These are phyloP conservation scores for Pseudomassariella vexata DNA, from an alignment of 2,329 filamentous ascomycete genomes.

Conservation along the genomic window DNA sequence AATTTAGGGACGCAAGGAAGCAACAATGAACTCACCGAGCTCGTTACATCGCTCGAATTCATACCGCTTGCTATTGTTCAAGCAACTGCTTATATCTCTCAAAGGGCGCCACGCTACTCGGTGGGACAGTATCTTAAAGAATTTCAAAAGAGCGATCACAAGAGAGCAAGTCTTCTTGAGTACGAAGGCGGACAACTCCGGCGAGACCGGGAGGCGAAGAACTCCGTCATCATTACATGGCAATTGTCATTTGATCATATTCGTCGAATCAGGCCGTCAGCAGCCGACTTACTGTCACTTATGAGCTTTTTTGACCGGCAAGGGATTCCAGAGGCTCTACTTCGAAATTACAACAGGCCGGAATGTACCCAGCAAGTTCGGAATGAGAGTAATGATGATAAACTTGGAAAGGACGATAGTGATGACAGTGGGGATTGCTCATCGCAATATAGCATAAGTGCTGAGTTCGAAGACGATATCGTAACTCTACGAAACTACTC, in stretches of 20 bases:
- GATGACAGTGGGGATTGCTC: neutral
- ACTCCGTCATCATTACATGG: conserved; percentile 30
- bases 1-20: conserved; percentile 13
- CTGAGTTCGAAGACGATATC: conserved; percentile 27
- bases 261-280: neutral
- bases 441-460: conserved; percentile 1
- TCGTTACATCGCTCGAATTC: conserved; percentile 20
- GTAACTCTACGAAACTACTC: conserved; percentile 27
- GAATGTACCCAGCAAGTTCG: conserved; percentile 3
- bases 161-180: conserved; percentile 19
- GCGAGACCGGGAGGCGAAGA: conserved; percentile 24
- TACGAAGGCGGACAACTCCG: conserved; percentile 23
- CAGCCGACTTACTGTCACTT: neutral
- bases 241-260: no score
- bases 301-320: neutral
- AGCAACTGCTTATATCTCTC: conserved; percentile 25
- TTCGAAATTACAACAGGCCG: neutral
- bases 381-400: conserved; percentile 8
- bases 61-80: conserved; percentile 28
- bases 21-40: conserved; percentile 9
- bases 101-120: conserved; percentile 18
- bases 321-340: neutral
- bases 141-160: conserved; percentile 26
- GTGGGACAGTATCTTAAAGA: conserved; percentile 30
- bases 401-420: conserved; percentile 5